Conservation (phyloP, 306 rosid genomes). For the Vigna unguiculata region DNA sequence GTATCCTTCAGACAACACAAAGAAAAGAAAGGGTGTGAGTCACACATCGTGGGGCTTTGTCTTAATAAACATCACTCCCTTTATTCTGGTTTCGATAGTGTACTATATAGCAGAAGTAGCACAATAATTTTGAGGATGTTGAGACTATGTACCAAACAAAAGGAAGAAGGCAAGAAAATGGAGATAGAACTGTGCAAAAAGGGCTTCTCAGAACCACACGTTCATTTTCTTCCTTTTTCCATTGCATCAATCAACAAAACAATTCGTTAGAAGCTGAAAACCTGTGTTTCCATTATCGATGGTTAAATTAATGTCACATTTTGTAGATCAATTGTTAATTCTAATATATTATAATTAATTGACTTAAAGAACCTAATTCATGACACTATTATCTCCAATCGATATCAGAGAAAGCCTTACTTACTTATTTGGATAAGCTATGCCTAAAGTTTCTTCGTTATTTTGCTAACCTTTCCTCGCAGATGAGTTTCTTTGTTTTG, state of each 20-base stretch:
- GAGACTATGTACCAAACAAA: background rate
- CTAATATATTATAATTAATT: background rate
- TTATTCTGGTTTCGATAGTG: constrained; percentile 8
- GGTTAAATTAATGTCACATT: background rate
- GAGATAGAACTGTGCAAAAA: background rate
- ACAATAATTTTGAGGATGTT: constrained; percentile 2
- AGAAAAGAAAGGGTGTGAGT: background rate
- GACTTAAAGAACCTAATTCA: background rate
- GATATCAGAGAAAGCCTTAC: background rate
- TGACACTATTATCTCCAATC: background rate
- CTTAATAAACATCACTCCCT: constrained; percentile 1
- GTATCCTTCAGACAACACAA: background rate
- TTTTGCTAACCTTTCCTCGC: constrained; percentile 5
- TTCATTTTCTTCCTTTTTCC: no score
- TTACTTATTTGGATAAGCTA: background rate
- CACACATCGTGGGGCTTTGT: background rate
- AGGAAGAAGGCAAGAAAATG: background rate
- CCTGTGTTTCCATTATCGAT: background rate
- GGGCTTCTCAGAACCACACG: constrained; percentile 2
- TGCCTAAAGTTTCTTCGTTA: constrained; percentile 6
- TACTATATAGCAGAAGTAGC: background rate
- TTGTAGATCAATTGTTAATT: background rate
- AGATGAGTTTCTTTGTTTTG: constrained; percentile 21
- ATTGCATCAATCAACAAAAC: no score
- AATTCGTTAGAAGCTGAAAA: background rate